phyloP scores from a whole-genome alignment of 495 filamentous ascomycete genomes.

The Penicillium lividum region DNA sequence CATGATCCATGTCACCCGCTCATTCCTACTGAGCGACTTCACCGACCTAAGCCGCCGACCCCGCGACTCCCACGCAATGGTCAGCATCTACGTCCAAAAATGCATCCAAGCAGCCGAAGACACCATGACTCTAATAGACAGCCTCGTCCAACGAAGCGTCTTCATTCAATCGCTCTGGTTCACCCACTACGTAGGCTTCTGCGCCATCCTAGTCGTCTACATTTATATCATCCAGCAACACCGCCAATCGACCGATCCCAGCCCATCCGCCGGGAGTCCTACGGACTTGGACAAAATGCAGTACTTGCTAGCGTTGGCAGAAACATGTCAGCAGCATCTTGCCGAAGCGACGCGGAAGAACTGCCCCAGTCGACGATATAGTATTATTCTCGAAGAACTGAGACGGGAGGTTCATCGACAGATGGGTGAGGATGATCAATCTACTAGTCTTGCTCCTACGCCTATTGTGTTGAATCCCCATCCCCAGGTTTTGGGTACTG shows the following conservation, averaged over 20 bases:
- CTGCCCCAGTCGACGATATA: constrained; percentile 53
- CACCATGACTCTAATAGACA: constrained; percentile 40
- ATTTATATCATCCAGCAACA: constrained; percentile 56
- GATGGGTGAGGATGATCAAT: constrained; percentile 24
- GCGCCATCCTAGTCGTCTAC: constrained; percentile 55
- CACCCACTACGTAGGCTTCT: constrained; percentile 56
- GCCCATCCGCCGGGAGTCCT: constrained; percentile 22
- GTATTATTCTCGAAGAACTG: constrained; percentile 52
- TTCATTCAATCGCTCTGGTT: constrained; percentile 52
- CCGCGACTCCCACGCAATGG: constrained; percentile 30
- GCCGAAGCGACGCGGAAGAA: constrained; percentile 51
- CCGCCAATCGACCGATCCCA: constrained; percentile 29
- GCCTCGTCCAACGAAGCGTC: constrained; percentile 39
- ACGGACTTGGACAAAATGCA: constrained; percentile 27
- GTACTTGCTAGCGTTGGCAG: constrained; percentile 42
- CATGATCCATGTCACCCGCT: constrained; percentile 57
- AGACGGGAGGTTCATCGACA: constrained; percentile 44
- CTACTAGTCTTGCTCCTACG: constrained; percentile 3
- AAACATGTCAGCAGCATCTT: constrained; percentile 48
- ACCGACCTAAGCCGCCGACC: constrained; percentile 43
- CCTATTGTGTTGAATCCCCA: constrained; percentile 5
- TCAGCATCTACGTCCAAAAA: constrained; percentile 39
- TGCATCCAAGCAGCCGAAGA: constrained; percentile 48
- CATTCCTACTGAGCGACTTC: constrained; percentile 55
- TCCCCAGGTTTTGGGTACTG: constrained; percentile 4